Conservation (phyloP, 2,329 filamentous ascomycete species). For the Colletotrichum sp. region DNA sequence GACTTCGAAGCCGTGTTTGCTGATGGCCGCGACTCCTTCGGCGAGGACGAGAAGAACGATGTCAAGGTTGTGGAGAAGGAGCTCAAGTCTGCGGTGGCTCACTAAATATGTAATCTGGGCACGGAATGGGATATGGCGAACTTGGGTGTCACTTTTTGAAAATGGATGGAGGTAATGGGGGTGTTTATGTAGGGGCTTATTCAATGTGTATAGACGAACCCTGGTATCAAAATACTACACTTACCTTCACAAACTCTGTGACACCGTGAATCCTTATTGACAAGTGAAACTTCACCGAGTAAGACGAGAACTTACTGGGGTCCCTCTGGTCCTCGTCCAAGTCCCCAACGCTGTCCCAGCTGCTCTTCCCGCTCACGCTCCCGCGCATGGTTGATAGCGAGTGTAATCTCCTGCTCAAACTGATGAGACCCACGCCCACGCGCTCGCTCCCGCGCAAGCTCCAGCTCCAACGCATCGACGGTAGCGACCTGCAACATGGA, state of each 20-base stretch:
- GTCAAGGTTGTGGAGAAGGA: constrained; percentile 15
- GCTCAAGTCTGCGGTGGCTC: constrained; percentile 1
- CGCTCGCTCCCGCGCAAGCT: not conserved
- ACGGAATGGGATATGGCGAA: not conserved
- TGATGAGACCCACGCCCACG: not conserved
- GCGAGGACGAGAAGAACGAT: not conserved
- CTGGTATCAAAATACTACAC: not conserved
- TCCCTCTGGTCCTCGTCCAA: not conserved
- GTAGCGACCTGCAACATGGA: not conserved
- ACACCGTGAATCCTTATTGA: accelerated
- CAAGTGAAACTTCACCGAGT: not conserved
- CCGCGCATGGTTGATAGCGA: not conserved
- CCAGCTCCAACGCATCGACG: not conserved
- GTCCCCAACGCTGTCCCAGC: not conserved
- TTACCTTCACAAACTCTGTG: not conserved
- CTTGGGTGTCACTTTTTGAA: not conserved
- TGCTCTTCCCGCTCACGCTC: not conserved
- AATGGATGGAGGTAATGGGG: not conserved
- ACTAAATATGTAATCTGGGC: not conserved
- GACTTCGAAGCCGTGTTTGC: constrained; percentile 62
- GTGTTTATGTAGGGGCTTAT: not conserved
- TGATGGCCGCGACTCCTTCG: constrained; percentile 18
- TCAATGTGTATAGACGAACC: not conserved
- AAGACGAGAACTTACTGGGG: accelerated
- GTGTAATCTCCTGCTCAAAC: not conserved